Evolutionary conservation across 148 eudicot genomes (phyloP).

Genomic region (Silene uniflora): DNA sequence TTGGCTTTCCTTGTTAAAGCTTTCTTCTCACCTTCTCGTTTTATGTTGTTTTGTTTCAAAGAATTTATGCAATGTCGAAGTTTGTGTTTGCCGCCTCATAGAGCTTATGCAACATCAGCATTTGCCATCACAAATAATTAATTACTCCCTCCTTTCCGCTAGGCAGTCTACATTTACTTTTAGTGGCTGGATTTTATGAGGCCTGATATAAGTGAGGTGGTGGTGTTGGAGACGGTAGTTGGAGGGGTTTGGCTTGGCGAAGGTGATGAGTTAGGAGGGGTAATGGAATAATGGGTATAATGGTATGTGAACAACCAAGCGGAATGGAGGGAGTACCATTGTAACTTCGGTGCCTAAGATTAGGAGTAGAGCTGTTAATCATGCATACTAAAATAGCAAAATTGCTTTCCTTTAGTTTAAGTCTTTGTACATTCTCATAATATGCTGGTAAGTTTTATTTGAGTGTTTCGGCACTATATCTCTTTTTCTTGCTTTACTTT

Average conservation of each 20-base stretch:
- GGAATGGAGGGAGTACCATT: no score
- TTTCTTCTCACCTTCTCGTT: not conserved
- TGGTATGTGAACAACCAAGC: no score
- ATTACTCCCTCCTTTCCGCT: no score
- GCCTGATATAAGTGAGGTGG: no score
- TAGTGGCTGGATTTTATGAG: no score
- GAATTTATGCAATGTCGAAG: not conserved
- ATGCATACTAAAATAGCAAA: not conserved
- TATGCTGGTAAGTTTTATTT: no score
- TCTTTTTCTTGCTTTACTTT: not conserved
- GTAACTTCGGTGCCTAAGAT: not conserved
- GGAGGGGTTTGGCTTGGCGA: no score
- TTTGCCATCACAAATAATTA: not conserved
- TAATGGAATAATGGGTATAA: no score
- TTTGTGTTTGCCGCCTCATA: not conserved
- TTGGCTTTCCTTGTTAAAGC: not conserved
- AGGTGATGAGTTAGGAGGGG: no score
- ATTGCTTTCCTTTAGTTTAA: not conserved
- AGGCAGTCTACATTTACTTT: no score
- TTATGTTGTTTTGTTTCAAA: not conserved
- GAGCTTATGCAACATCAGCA: not conserved
- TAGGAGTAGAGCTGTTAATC: not conserved
- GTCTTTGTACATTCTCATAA: not conserved
- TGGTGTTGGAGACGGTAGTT: no score
- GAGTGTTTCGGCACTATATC: not conserved